Base-by-base conservation (phyloP, 169 alveolate genomes). In the Plasmodium gallinaceum region DNA sequence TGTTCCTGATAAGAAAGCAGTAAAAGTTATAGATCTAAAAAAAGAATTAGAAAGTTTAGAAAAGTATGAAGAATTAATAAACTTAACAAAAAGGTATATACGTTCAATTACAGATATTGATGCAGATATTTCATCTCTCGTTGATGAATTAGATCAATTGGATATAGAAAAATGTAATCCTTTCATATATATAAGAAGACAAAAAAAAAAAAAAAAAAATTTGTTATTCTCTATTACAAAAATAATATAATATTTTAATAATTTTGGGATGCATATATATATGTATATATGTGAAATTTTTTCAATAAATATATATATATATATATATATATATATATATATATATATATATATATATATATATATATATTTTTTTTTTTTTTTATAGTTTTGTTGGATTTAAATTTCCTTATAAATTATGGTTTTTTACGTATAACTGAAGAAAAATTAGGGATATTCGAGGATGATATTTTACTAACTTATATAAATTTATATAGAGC, bases 121-220 rank as follows among this genome's bases (percentile, higher is more conserved):
- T 43, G 45, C 43, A 7, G 89, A 76, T 57, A 76, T 76, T 24
- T 20, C 66, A 7, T 16, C 45, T 8, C 9, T 76, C 10, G 76
- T 76, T 65, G 52, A 14, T 18, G 62, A 76, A 43, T 24, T 76
- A 14, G 89, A 65, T 18, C 8, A 76, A 14, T 76, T 62, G 20
- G 89, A 76, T 8, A 57, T 76, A 12, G 89, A 76, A 37, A 62
- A 65, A 48, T 76, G 89, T 76, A 76, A 24, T 68, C 10, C 32
- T 18, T 16, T 57, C 66, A 32, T 32, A 32, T 32, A 32, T 32
- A 2, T 32, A 2, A 52, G 6, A 52, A 52, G 12, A 51, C 60
- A 51, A 52, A 16, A 52, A 52, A 52, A 0, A n/a, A 52, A 52
- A 52, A 5, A 52, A 52, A 52, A n/a, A 51, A 51, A 9, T 51